Conservation (phyloP, 768 basidiomycete species). For the Tubosaeta sp. region DNA sequence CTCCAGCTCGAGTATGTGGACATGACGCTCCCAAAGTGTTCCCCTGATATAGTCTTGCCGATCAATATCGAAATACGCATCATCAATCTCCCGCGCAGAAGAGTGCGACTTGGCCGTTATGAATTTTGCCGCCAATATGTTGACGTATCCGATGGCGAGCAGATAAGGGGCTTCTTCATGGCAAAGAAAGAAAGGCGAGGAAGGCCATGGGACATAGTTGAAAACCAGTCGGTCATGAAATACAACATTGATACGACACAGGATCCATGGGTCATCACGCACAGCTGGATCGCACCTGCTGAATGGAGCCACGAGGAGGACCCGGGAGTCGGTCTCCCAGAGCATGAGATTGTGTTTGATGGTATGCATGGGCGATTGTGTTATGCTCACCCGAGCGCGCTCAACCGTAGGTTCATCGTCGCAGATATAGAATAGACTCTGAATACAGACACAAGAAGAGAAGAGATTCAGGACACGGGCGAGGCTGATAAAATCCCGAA, state of each 20-base stretch:
- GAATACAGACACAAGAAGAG: no score
- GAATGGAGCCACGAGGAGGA: not conserved
- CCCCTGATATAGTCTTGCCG: not conserved
- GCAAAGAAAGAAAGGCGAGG: no score
- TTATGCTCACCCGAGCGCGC: no score
- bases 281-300: not conserved
- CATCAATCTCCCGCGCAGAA: not conserved
- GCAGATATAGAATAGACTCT: no score
- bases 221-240: not conserved
- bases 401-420: no score
- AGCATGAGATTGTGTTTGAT: no score
- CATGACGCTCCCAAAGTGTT: not conserved
- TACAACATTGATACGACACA: not conserved
- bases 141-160: not conserved
- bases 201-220: not conserved
- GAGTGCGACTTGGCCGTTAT: not conserved
- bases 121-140: no score
- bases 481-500: no score
- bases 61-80: not conserved
- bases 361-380: no score
- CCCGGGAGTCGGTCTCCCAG: no score
- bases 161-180: not conserved
- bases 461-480: no score
- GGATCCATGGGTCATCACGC: not conserved
- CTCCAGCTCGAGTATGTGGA: not conserved